These are phyloP conservation scores for Euphorbia pulcherrima DNA, from an alignment of 345 rosid species.

Conservation along the genomic window DNA sequence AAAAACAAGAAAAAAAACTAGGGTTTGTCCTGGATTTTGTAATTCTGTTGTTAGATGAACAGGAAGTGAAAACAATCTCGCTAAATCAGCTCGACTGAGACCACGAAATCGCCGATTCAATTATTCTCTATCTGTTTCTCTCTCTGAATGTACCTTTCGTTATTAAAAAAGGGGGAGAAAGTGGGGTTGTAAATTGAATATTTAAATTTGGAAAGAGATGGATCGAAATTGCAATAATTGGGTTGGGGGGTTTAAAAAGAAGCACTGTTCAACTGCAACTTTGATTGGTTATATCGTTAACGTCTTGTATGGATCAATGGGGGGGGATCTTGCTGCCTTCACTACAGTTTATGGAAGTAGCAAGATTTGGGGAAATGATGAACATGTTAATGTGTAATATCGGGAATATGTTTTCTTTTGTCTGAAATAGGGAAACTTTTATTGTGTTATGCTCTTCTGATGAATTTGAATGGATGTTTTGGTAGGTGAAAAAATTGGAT, in stretches of 20 bases:
- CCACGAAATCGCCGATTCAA: constrained; percentile 2
- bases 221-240: background rate
- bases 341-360: background rate
- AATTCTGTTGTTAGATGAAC: constrained; percentile 3
- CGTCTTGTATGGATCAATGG: background rate
- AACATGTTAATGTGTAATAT: background rate
- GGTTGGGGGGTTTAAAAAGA: background rate
- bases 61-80: background rate
- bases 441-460: background rate
- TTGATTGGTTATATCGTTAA: background rate
- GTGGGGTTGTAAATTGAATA: background rate
- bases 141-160: background rate
- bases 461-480: background rate
- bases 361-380: background rate
- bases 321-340: background rate
- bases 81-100: constrained; percentile 5
- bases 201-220: no score
- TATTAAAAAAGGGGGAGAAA: background rate
- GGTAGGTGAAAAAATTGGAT: background rate
- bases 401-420: no score
- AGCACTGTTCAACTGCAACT: background rate
- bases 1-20: background rate
- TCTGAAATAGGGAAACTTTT: no score
- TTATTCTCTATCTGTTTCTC: background rate
- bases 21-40: background rate